Evolutionary conservation across 2,329 filamentous ascomycete genomes (phyloP).

Genomic region (Aspergillus transmontanensis): DNA sequence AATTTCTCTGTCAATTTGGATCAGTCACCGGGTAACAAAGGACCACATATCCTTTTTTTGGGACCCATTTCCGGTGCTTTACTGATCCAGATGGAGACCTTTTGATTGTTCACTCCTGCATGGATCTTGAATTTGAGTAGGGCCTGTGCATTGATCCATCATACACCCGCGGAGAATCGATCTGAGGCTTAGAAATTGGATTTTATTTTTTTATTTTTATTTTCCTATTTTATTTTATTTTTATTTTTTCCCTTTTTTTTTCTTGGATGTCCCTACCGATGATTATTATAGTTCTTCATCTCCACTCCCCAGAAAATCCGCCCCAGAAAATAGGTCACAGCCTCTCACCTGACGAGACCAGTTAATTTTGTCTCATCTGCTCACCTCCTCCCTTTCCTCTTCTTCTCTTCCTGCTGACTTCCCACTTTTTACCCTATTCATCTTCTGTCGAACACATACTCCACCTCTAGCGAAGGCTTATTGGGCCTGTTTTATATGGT

Average conservation of each 20-base stretch:
- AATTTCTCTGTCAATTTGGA: slow-evolving; percentile 5
- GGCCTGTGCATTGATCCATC: slow-evolving; percentile 4
- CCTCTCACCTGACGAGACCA: slow-evolving; percentile 4
- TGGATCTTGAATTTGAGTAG: slow-evolving; percentile 1
- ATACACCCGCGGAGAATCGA: neutral
- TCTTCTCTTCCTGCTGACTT: neutral
- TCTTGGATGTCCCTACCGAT: neutral
- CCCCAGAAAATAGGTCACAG: slow-evolving; percentile 6
- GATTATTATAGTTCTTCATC: slow-evolving; percentile 1
- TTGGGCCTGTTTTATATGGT: neutral
- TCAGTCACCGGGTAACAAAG: slow-evolving; percentile 1
- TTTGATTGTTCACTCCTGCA: neutral
- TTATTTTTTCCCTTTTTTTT: neutral
- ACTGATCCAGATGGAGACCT: neutral
- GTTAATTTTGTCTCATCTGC: neutral
- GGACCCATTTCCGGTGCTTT: neutral
- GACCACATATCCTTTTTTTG: neutral
- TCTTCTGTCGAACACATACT: neutral
- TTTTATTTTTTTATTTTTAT: neutral
- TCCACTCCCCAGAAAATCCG: slow-evolving; percentile 4
- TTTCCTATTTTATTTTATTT: neutral
- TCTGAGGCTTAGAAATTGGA: neutral
- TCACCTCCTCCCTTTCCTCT: neutral
- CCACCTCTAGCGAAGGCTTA: neutral
- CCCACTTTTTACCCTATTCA: neutral